A percentile compares a stretch with the other conserved stretches of the same genome.
Conservation (phyloP, 2,329 filamentous ascomycete genomes). For the Penicillium sp. region DNA sequence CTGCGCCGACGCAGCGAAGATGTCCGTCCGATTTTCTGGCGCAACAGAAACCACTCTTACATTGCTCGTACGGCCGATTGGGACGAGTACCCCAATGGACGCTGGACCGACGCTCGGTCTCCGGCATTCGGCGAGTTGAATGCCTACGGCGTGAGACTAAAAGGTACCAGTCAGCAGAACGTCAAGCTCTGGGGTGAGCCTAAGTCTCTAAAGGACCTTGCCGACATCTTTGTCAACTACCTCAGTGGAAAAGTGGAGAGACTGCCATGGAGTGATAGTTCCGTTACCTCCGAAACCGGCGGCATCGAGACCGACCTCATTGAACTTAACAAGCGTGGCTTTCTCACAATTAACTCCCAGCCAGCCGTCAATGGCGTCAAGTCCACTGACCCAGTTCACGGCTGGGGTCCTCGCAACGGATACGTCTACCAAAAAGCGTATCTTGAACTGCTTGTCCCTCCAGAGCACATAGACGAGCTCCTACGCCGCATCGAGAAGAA, state of each 20-base stretch:
- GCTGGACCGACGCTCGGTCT: constrained; percentile 95
- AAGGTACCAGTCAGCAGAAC: constrained; percentile 93
- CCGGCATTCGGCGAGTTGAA: constrained; percentile 95
- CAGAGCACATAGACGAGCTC: constrained; percentile 72
- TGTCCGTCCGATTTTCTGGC: constrained; percentile 97
- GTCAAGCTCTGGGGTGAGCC: constrained; percentile 92
- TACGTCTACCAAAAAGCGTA: constrained; percentile 99
- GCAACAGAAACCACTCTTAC: constrained; percentile 94
- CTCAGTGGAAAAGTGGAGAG: constrained; percentile 74
- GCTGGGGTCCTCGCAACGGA: constrained; percentile 91
- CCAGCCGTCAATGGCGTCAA: constrained; percentile 88
- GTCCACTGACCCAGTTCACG: constrained; percentile 79
- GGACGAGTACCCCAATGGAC: constrained; percentile 98
- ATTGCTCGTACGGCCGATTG: constrained; percentile 93
- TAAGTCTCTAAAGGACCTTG: constrained; percentile 71
- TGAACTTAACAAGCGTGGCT: constrained; percentile 75
- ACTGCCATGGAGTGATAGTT: constrained; percentile 89
- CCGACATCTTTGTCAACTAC: constrained; percentile 79
- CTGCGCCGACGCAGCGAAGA: constrained; percentile 88
- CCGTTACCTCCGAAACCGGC: constrained; percentile 78
- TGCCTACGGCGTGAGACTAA: constrained; percentile 87
- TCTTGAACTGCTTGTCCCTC: constrained; percentile 82
- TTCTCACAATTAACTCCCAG: constrained; percentile 96
- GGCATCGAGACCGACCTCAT: constrained; percentile 73
- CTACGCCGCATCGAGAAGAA: constrained; percentile 72